Base-by-base conservation (phyloP, 768 basidiomycete species). In the Trametes meyenii region DNA sequence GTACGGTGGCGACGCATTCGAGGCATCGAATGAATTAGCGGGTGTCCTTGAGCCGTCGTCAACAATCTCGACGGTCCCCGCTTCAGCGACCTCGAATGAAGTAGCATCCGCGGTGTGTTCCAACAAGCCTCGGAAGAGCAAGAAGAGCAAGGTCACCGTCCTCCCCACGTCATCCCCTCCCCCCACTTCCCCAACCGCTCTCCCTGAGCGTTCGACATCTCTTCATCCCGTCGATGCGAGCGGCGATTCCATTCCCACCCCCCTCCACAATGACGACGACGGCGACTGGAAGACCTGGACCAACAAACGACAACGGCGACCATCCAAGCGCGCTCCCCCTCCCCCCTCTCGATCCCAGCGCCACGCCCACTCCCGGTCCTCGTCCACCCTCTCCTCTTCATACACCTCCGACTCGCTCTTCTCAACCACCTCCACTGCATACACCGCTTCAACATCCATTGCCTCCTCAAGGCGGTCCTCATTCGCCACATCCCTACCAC, bases 351-450 rank as follows among this genome's bases (percentile, higher is more conserved):
- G 26, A 19, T n/a, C 11, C 8, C 14, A 42, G n/a, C 14, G n/a
- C 40, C 40, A 12, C 40, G 40, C 40, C 14, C 14, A n/a, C 45
- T 29, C 12, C 42, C 14, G 38, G 44, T 24, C 45, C 33, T 21
- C 33, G 35, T 19, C 6, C 3, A 46, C 55, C 17, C 55, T 43
- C 44, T 55, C 55, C 33, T 55, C 55, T 10, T 55, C 55, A 5
- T 7, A 46, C 44, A 13, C 17, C 55, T 55, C 55, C 3, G 21
- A 14, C 35, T 45, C 55, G 44, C 55, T 55, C 44, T 55, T 55
- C 55, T 46, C 55, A 1, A 23, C n/a, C 45, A 7, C 5, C 44
- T 45, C 43, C 12, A 35, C 55, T 1, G 14, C 44, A 16, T 46
- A 29, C 26, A 55, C 55, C 5, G 35, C 21, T 8, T 11, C 44